These are phyloP conservation scores for Hsuehochloa calcarea DNA, from an alignment of 176 grass and related monocot species.

Conservation along the genomic window DNA sequence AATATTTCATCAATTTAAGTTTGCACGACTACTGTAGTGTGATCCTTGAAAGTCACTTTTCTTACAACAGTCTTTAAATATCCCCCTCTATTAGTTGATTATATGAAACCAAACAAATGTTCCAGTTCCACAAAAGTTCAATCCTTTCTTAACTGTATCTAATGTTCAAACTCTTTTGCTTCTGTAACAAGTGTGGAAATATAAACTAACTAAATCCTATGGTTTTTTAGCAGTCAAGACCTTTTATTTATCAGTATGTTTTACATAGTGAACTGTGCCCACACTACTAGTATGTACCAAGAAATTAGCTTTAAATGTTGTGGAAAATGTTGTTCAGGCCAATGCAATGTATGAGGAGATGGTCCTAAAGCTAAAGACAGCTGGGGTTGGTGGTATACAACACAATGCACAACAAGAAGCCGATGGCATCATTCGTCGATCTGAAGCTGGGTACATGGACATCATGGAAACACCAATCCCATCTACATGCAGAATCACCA, in stretches of 20 bases:
- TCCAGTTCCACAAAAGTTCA: not conserved
- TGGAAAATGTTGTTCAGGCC: constrained; percentile 52
- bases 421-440: constrained; percentile 80
- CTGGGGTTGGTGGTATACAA: constrained; percentile 77
- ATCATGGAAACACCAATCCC: constrained; percentile 60
- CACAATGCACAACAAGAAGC: constrained; percentile 82
- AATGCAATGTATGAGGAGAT: constrained; percentile 98
- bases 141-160: not conserved
- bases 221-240: not conserved
- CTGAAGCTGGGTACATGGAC: constrained; percentile 69
- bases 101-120: not conserved
- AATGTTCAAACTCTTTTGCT: constrained; percentile 18
- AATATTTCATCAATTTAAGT: constrained; percentile 1
- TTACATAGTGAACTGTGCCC: constrained; percentile 13
- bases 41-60: constrained; percentile 21
- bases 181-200: not conserved
- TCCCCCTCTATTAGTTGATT: not conserved
- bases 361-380: constrained; percentile 65
- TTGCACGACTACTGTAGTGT: not conserved
- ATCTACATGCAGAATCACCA: constrained; percentile 63
- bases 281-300: not conserved
- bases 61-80: not conserved
- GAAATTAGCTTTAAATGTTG: constrained; percentile 16
- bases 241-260: not conserved
- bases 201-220: constrained; percentile 3